These are phyloP conservation scores for Hypoxylon sp. DNA, from an alignment of 2,329 filamentous ascomycete genomes.

Conservation along the genomic window DNA sequence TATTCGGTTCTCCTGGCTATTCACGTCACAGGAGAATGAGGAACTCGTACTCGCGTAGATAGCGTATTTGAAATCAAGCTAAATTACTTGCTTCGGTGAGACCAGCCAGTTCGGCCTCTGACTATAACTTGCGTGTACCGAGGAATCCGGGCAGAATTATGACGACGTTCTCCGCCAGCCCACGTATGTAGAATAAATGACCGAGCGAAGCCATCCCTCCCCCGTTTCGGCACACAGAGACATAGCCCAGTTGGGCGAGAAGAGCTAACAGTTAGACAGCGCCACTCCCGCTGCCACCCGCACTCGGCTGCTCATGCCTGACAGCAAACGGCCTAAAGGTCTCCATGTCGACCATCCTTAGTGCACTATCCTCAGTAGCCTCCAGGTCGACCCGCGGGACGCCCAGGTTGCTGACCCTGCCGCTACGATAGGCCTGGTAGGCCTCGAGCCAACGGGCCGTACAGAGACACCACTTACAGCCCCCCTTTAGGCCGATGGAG, in stretches of 20 bases:
- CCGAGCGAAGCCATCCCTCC: not conserved
- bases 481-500: slow-evolving; percentile 64
- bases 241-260: not conserved
- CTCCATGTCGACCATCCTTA: slow-evolving; percentile 61
- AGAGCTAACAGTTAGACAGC: slow-evolving; percentile 3
- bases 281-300: slow-evolving; percentile 15
- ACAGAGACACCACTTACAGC: slow-evolving; percentile 74
- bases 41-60: not conserved
- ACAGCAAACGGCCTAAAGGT: slow-evolving; percentile 63
- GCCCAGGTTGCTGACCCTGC: slow-evolving; percentile 51
- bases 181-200: not conserved
- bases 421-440: slow-evolving; percentile 63
- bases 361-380: slow-evolving; percentile 65
- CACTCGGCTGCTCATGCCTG: slow-evolving; percentile 28
- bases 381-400: slow-evolving; percentile 60
- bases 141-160: not conserved
- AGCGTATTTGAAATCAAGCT: not conserved
- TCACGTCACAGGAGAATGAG: not conserved
- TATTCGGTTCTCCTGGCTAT: not conserved
- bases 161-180: not conserved
- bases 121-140: not conserved
- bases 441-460: slow-evolving; percentile 71
- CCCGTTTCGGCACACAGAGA: not conserved
- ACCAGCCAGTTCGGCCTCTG: not conserved
- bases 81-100: not conserved